Conservation (phyloP, 176 grass and related monocot genomes). For the Neostapfia colusana region DNA sequence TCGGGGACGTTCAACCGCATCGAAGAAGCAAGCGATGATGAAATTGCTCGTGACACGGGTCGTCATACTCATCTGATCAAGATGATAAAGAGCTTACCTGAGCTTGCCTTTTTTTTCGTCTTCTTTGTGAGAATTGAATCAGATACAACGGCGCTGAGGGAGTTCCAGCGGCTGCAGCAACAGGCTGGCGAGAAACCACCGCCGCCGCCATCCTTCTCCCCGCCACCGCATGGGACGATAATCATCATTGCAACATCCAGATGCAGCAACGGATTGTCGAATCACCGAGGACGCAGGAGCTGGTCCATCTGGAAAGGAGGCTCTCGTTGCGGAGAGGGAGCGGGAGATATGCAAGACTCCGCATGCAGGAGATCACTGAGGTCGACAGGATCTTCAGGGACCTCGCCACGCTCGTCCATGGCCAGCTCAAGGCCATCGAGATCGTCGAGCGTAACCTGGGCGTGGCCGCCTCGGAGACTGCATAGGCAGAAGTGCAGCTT, state of each 20-base stretch:
- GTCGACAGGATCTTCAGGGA: conserved; percentile 64
- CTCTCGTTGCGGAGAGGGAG: conserved; percentile 56
- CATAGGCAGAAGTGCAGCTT: too few relatives aligned
- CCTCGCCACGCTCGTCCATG: conserved; percentile 45
- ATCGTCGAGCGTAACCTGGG: conserved; percentile 44
- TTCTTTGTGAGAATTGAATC: not conserved
- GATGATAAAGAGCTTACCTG: not conserved
- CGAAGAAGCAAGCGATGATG: not conserved
- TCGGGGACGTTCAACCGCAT: too few relatives aligned
- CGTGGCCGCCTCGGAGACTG: too few relatives aligned
- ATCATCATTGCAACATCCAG: not conserved
- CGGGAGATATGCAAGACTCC: conserved; percentile 58
- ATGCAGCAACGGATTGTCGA: conserved; percentile 33
- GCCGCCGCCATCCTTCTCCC: not conserved
- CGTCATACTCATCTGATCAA: not conserved
- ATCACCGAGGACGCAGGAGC: conserved; percentile 33
- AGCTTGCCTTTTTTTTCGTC: not conserved
- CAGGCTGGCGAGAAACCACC: conserved; percentile 25
- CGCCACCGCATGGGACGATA: not conserved
- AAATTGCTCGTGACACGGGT: conserved; percentile 13
- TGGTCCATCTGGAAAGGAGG: conserved; percentile 54
- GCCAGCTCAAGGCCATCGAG: conserved; percentile 42
- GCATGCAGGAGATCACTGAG: conserved; percentile 52
- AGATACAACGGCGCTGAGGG: conserved; percentile 30
- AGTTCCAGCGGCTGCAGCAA: conserved; percentile 50